phyloP scores from a whole-genome alignment of 352 stramenopile genomes.

The Pythium periplocum region DNA sequence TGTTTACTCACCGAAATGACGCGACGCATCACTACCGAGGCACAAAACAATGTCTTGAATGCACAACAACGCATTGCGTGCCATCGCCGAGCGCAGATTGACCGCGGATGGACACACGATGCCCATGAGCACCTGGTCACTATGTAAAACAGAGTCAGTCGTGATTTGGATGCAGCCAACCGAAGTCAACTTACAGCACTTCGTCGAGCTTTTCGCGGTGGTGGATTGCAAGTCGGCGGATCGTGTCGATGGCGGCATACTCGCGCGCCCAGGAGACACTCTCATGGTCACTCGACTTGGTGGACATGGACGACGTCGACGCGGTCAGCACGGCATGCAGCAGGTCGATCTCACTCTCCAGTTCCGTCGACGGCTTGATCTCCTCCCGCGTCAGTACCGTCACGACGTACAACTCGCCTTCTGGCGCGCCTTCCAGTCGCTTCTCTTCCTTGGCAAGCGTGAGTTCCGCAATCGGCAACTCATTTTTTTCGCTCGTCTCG shows the following conservation, averaged over 20 bases:
- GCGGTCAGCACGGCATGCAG: slow-evolving; percentile 13
- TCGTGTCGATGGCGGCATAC: slow-evolving; percentile 19
- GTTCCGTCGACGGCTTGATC: slow-evolving; percentile 29
- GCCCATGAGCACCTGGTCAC: slow-evolving; percentile 7
- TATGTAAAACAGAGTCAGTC: slow-evolving; percentile 8
- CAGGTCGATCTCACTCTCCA: slow-evolving; percentile 28
- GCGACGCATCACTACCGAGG: slow-evolving; percentile 1
- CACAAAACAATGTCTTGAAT: slow-evolving; percentile 50
- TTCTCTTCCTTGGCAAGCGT: slow-evolving; percentile 27
- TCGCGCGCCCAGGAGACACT: slow-evolving; percentile 20
- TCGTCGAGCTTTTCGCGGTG: slow-evolving; percentile 10
- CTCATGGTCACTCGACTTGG: slow-evolving; percentile 3
- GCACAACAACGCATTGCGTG: slow-evolving; percentile 60
- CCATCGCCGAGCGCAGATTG: slow-evolving; percentile 59
- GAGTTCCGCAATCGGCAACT: slow-evolving; percentile 11
- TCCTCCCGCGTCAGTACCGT: slow-evolving; percentile 41
- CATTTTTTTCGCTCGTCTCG: not conserved
- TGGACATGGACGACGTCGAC: not conserved
- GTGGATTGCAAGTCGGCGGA: slow-evolving; percentile 20
- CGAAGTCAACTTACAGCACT: too few species aligned
- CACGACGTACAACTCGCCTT: slow-evolving; percentile 58
- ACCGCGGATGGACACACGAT: slow-evolving; percentile 55
- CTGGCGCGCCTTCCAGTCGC: slow-evolving; percentile 35
- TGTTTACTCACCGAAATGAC: not conserved
- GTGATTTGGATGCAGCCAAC: too few species aligned